Evolutionary conservation across 192 early-diverging fungal genomes (phyloP).

Genomic region (Podila epigama): DNA sequence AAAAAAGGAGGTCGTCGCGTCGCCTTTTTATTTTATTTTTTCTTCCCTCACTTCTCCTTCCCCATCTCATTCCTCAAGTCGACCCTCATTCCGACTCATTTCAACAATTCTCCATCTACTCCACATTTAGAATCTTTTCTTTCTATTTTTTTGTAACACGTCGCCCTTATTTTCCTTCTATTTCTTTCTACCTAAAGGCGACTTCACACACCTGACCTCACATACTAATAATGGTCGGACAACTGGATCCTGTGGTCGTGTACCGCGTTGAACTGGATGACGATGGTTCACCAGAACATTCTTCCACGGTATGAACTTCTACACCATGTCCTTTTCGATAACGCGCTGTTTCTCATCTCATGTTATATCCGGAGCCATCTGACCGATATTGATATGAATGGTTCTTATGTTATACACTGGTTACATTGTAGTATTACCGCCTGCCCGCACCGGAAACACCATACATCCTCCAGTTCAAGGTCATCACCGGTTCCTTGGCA

Average conservation of each 20-base stretch:
- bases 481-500: slow-evolving; percentile 81
- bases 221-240: background rate
- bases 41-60: background rate
- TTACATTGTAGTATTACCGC: slow-evolving; percentile 73
- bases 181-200: too few species aligned
- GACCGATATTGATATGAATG: too few species aligned
- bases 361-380: too few species aligned
- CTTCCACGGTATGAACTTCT: slow-evolving; percentile 15
- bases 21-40: too few species aligned
- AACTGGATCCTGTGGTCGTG: slow-evolving; percentile 11
- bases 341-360: background rate
- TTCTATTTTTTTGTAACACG: background rate
- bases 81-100: background rate
- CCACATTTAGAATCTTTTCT: background rate
- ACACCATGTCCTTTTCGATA: background rate
- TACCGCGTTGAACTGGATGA: slow-evolving; percentile 47
- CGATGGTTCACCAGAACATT: slow-evolving; percentile 50
- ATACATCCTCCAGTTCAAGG: slow-evolving; percentile 80
- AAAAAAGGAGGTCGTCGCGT: too few species aligned
- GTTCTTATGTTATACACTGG: too few species aligned
- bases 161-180: background rate
- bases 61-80: background rate
- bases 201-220: too few species aligned
- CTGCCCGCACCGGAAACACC: slow-evolving; percentile 73
- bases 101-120: background rate